Evolutionary conservation across 2,329 filamentous ascomycete genomes (phyloP).

Genomic region (Talaromyces marneffei): DNA sequence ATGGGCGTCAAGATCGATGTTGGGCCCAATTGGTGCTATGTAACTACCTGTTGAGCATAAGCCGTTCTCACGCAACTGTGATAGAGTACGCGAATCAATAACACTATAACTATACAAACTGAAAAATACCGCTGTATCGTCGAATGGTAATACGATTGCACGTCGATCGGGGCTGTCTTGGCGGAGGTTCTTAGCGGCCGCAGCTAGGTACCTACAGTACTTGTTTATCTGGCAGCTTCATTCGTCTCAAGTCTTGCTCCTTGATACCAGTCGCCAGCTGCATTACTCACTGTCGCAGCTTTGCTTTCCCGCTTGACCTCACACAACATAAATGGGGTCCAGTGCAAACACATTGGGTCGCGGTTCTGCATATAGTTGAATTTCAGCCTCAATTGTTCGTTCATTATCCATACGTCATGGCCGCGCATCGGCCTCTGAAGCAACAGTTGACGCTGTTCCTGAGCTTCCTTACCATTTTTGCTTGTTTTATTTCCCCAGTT

Average conservation of each 20-base stretch:
- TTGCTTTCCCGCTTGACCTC: constrained; percentile 15
- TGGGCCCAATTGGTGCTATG: not conserved
- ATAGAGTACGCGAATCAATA: not conserved
- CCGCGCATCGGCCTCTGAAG: constrained; percentile 48
- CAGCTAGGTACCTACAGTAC: constrained; percentile 1
- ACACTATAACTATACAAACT: not conserved
- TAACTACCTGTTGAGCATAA: not conserved
- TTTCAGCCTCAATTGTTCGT: constrained; percentile 28
- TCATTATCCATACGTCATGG: constrained; percentile 38
- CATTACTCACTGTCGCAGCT: constrained; percentile 4
- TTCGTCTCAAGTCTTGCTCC: not conserved
- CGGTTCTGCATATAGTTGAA: constrained; percentile 22
- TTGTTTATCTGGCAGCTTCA: constrained; percentile 15
- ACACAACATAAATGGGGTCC: constrained; percentile 28
- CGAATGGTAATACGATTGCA: not conserved
- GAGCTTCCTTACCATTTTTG: constrained; percentile 54
- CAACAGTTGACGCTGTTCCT: constrained; percentile 61
- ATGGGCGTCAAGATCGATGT: not conserved
- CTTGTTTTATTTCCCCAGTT: constrained; percentile 58
- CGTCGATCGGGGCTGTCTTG: not conserved
- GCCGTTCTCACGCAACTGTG: not conserved
- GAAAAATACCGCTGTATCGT: not conserved
- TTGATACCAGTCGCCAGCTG: not conserved
- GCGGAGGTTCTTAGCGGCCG: not conserved
- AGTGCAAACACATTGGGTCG: constrained; percentile 17